Percentiles rank a stretch among this genome's conserved stretches.
phyloP scores from a whole-genome alignment of 345 rosid genomes.

The Dovyalis caffra region DNA sequence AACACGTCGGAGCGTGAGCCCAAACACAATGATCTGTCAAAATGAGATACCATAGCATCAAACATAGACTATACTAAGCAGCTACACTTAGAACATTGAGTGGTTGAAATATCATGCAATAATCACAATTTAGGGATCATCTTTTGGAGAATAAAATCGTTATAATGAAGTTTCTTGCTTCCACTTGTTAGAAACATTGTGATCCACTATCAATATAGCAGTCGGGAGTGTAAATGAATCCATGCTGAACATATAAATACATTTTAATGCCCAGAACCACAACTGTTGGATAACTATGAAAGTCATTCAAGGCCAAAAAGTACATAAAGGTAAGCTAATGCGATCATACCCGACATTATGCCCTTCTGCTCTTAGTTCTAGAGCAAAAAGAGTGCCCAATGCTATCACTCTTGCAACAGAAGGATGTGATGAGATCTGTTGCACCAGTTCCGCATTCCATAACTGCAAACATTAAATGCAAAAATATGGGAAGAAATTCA shows the following conservation, averaged over 20 bases:
- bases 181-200: too few relatives aligned
- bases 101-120: too few relatives aligned
- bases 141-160: too few relatives aligned
- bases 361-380: conserved; percentile 71
- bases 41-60: too few relatives aligned
- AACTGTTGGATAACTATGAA: not conserved
- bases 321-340: conserved; percentile 1
- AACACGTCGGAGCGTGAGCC: not conserved
- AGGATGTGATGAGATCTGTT: conserved; percentile 63
- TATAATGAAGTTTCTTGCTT: too few relatives aligned
- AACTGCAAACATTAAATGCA: conserved; percentile 46
- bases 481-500: not conserved
- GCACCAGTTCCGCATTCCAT: conserved; percentile 68
- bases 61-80: too few relatives aligned
- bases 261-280: too few relatives aligned
- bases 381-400: conserved; percentile 71
- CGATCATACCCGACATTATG: conserved; percentile 62
- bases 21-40: too few relatives aligned
- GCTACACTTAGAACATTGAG: too few relatives aligned
- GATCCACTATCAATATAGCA: not conserved
- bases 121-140: too few relatives aligned
- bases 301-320: not conserved
- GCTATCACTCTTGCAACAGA: conserved; percentile 73
- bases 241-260: not conserved
- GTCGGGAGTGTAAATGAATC: too few relatives aligned